Conservation (phyloP, 2,329 filamentous ascomycete species). For the Ustulina deusta region DNA sequence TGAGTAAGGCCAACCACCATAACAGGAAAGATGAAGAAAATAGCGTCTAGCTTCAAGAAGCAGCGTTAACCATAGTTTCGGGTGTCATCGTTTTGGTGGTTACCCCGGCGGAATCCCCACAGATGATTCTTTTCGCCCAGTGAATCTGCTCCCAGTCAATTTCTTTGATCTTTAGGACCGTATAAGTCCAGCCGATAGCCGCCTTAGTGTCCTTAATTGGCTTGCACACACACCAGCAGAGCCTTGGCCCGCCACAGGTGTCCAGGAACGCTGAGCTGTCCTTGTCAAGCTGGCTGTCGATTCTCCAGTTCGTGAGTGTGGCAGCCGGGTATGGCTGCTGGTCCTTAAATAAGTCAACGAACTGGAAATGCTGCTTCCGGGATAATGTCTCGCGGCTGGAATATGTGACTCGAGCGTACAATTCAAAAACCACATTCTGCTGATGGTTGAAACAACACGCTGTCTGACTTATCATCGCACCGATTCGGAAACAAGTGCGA, state of each 20-base stretch:
- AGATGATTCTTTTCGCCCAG: constrained; percentile 42
- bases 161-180: constrained; percentile 46
- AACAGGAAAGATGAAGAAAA: background rate
- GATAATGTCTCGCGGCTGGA: constrained; percentile 65
- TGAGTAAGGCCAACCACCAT: background rate
- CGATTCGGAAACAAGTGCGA: constrained; percentile 73
- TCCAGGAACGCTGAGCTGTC: constrained; percentile 47
- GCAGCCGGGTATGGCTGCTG: constrained; percentile 62
- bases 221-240: constrained; percentile 49
- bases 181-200: constrained; percentile 45
- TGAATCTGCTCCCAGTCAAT: constrained; percentile 44
- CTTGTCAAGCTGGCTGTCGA: constrained; percentile 44
- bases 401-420: constrained; percentile 71
- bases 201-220: constrained; percentile 44
- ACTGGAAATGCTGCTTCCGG: constrained; percentile 71
- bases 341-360: constrained; percentile 71
- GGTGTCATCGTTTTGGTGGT: background rate
- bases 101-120: constrained; percentile 15
- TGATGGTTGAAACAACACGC: constrained; percentile 48
- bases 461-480: constrained; percentile 67
- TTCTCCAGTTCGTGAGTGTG: constrained; percentile 46
- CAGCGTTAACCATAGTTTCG: constrained; percentile 3
- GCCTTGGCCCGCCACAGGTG: constrained; percentile 35
- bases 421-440: constrained; percentile 65
- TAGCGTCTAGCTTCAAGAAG: background rate